phyloP scores from a whole-genome alignment of 1,139 yeast species.

The Nadsonia commutata region DNA sequence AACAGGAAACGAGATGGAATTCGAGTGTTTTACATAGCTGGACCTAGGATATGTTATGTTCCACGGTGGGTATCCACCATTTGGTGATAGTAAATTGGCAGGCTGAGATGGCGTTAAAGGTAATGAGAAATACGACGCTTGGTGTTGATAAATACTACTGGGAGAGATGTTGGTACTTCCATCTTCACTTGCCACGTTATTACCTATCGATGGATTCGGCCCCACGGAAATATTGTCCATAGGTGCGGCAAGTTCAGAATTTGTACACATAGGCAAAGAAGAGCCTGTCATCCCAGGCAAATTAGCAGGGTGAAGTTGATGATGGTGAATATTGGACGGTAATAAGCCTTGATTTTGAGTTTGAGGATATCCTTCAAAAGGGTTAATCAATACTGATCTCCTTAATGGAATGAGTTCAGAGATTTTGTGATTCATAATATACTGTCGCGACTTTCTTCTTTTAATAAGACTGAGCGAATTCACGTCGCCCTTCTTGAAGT shows the following conservation, averaged over 20 bases:
- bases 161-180: too few species aligned
- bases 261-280: too few species aligned
- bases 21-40: neutral
- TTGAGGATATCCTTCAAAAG: neutral
- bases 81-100: neutral
- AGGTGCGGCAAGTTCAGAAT: too few species aligned
- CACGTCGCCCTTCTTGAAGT: slow-evolving; percentile 63
- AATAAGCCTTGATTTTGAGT: neutral
- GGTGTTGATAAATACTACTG: too few species aligned
- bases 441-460: slow-evolving; percentile 35
- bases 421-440: neutral
- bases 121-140: neutral
- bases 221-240: too few species aligned
- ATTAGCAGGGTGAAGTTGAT: too few species aligned
- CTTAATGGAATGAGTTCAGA: neutral
- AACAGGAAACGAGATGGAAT: neutral
- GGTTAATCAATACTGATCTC: neutral
- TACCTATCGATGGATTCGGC: too few species aligned
- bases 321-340: neutral
- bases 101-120: neutral
- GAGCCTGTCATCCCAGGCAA: too few species aligned
- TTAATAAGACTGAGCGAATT: slow-evolving; percentile 50
- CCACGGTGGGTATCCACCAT: neutral
- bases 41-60: neutral
- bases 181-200: too few species aligned